Conservation (phyloP, 83 land plant genomes). For the Thuja plicata region DNA sequence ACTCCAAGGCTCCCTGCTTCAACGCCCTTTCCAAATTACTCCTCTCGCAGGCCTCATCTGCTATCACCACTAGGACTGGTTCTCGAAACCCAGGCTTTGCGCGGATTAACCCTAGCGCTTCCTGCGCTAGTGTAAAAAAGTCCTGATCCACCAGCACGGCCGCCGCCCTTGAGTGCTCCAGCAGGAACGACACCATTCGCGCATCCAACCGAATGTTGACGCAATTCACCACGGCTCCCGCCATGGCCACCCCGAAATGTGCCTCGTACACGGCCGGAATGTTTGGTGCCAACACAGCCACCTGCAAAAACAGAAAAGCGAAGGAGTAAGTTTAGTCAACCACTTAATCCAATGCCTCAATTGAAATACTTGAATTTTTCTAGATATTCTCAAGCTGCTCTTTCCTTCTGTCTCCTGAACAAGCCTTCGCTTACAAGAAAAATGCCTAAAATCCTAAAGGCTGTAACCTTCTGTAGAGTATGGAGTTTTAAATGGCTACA, state of each 20-base stretch:
- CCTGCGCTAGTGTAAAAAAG: slow-evolving; percentile 59
- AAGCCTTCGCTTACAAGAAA: too few species aligned
- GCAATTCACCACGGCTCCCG: slow-evolving; percentile 77
- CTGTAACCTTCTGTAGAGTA: too few species aligned
- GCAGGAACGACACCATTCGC: slow-evolving; percentile 64
- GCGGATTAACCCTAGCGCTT: slow-evolving; percentile 49
- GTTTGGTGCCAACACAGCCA: slow-evolving; percentile 90
- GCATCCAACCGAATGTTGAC: slow-evolving; percentile 89
- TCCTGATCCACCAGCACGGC: slow-evolving; percentile 88
- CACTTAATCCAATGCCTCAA: too few species aligned
- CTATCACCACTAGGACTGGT: slow-evolving; percentile 71
- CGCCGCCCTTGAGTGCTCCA: slow-evolving; percentile 63
- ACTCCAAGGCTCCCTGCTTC: slow-evolving; percentile 60
- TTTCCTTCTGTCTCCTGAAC: too few species aligned
- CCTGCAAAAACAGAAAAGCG: slow-evolving; percentile 34
- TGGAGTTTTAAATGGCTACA: too few species aligned
- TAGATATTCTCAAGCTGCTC: neutral
- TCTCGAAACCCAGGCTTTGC: slow-evolving; percentile 35
- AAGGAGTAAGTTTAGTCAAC: too few species aligned
- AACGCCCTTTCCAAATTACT: slow-evolving; percentile 38
- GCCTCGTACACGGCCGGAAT: slow-evolving; percentile 91
- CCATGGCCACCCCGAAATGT: slow-evolving; percentile 97
- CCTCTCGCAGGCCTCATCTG: slow-evolving; percentile 57
- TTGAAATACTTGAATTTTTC: too few species aligned
- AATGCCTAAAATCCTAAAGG: too few species aligned